A percentile compares a stretch with the other conserved stretches of the same genome.
phyloP scores from a whole-genome alignment of 2,329 filamentous ascomycete genomes.

The Periconia macrospinosa region DNA sequence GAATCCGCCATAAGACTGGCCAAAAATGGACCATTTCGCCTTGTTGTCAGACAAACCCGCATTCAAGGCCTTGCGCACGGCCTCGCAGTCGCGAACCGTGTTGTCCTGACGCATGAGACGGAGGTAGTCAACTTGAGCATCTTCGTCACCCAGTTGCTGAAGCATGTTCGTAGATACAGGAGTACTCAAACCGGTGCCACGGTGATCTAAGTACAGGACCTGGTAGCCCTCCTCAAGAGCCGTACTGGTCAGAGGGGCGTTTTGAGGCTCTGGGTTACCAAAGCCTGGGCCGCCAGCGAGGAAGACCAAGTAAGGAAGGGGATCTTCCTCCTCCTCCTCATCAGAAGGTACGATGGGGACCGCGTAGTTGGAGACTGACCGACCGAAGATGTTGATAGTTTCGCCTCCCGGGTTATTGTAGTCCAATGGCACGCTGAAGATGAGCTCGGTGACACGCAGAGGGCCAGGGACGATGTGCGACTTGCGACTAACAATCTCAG shows the following conservation, averaged over 20 bases:
- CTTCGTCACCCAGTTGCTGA: background rate
- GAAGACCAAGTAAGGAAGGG: background rate
- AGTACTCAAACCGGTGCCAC: background rate
- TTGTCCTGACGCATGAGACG: background rate
- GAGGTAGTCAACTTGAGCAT: background rate
- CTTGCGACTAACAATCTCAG: background rate
- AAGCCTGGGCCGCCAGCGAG: background rate
- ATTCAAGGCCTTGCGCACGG: background rate
- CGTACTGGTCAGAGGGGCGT: background rate
- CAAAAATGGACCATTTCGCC: background rate
- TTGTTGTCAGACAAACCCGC: background rate
- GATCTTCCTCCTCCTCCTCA: background rate
- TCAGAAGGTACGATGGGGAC: background rate
- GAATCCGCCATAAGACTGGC: background rate
- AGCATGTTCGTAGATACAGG: background rate
- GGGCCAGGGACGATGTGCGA: background rate
- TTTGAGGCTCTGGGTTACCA: background rate
- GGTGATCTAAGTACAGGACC: background rate
- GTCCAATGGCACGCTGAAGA: background rate
- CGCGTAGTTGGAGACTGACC: background rate
- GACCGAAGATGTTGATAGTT: background rate
- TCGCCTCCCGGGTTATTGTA: background rate
- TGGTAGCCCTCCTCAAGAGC: background rate
- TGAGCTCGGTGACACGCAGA: background rate
- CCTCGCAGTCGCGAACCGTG: background rate